phyloP scores from a whole-genome alignment of 495 filamentous ascomycete species.

The Penicillium lividum region DNA sequence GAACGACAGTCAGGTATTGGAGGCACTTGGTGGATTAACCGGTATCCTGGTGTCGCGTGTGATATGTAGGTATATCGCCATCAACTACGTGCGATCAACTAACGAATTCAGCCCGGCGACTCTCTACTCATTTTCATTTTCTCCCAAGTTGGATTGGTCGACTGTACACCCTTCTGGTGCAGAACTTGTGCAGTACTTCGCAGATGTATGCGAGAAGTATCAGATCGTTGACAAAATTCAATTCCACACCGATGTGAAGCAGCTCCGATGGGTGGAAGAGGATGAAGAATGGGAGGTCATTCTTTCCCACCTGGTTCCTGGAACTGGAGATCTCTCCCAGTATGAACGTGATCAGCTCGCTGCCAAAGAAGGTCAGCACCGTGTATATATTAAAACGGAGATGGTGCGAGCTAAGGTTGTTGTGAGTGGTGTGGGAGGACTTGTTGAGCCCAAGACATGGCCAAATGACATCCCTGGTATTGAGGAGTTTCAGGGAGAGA shows the following conservation, averaged over 20 bases:
- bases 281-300: constrained; percentile 60
- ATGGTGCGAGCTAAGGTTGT: constrained; percentile 57
- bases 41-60: constrained; percentile 65
- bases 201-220: constrained; percentile 57
- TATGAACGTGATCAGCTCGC: constrained; percentile 34
- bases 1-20: constrained; percentile 62
- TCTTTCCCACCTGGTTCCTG: constrained; percentile 48
- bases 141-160: constrained; percentile 59
- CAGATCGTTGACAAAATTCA: constrained; percentile 60
- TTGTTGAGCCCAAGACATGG: constrained; percentile 53
- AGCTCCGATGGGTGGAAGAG: constrained; percentile 47
- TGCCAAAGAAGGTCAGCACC: constrained; percentile 35
- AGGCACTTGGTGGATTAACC: constrained; percentile 69
- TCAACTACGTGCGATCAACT: constrained; percentile 5
- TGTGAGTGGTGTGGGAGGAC: constrained; percentile 54
- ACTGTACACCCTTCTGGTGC: constrained; percentile 52
- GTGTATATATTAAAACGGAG: constrained; percentile 44
- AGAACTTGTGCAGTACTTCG: constrained; percentile 63
- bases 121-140: constrained; percentile 66
- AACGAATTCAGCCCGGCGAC: constrained; percentile 46
- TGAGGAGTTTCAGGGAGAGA: constrained; percentile 53
- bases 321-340: constrained; percentile 48
- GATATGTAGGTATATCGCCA: constrained; percentile 35
- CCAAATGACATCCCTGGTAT: constrained; percentile 54
- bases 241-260: constrained; percentile 55